Evolutionary conservation across 129 eudicot genomes (phyloP), one percentile per base, ranked within the genome.

Genomic region (Sambucus nigra): DNA sequence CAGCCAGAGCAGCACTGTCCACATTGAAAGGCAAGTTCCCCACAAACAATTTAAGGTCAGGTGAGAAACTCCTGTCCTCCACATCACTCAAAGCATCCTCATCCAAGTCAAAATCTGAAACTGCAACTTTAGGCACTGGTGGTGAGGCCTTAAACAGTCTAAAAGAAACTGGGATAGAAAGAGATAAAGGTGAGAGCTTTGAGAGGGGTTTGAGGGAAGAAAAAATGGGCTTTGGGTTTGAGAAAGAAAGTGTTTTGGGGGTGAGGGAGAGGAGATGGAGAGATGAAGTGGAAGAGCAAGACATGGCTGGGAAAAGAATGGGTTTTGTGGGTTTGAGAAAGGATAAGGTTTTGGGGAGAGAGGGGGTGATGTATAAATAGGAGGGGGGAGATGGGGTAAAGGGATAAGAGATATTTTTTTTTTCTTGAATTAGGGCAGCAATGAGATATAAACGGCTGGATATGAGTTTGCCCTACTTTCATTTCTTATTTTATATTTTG

Each of bases 1-100:
- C 87, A 68, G 99, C 99, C 53, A 92, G 99, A 3, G 68, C 71
- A 45, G 95, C 76, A 25, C 99, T 92, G 40, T 92, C 99, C 7
- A 78, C 88, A 15, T 27, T 72, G 38, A 92, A 92, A 7, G 99
- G 91, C 73, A 92, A 73, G 41, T 92, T 92, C 8, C 99, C 95
- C 12, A 86, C 99, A 17, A 92, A 92, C 25, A 92, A 51, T 25
- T 86, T 92, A 9, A 86, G 73, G 74, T 86, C 95, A 39, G 95
- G 94, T 7, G 95, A 79, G 76, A 79, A 91, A 18, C 42, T 67
- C 31, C 70, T 69, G 59, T 61, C 83, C 10, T 65, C 80, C 0
- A 20, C 80, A 8, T 35, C 42, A 8, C 65, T 65, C 25, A 66
- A 61, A 0, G 20, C 5, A 52, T 59, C 64, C 11, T 25, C 52